These are phyloP conservation scores for Dryadomyces quercivorus DNA, from an alignment of 2,329 filamentous ascomycete species.

Conservation along the genomic window DNA sequence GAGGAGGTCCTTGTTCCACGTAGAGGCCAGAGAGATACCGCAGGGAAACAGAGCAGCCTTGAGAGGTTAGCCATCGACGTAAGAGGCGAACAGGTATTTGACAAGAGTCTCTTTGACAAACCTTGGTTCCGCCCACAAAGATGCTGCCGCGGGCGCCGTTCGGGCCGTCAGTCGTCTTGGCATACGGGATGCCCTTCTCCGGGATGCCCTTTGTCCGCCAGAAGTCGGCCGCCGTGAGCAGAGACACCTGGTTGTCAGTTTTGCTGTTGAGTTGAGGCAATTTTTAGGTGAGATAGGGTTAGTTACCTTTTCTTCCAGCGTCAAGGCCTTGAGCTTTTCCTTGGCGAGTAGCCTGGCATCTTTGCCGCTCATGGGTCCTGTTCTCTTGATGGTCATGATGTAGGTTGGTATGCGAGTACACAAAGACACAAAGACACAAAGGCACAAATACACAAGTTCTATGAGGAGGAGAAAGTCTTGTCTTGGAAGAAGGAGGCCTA, in stretches of 20 bases:
- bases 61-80: neutral
- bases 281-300: no score
- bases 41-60: slow-evolving; percentile 53
- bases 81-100: no score
- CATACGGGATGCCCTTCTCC: slow-evolving; percentile 25
- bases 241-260: slow-evolving; percentile 1
- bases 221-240: slow-evolving; percentile 7
- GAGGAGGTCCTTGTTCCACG: slow-evolving; percentile 63
- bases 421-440: neutral
- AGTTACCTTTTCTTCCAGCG: slow-evolving; percentile 46
- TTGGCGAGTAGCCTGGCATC: slow-evolving; percentile 28
- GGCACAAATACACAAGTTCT: no score
- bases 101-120: no score
- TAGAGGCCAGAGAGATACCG: slow-evolving; percentile 64
- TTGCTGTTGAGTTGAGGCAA: slow-evolving; percentile 36
- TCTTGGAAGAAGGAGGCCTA: neutral
- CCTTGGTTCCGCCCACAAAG: slow-evolving; percentile 18
- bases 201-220: slow-evolving; percentile 31
- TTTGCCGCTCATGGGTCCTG: slow-evolving; percentile 16
- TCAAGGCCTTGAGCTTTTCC: slow-evolving; percentile 39
- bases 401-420: slow-evolving; percentile 12
- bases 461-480: neutral
- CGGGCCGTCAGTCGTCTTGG: slow-evolving; percentile 52
- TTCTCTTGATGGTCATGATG: slow-evolving; percentile 16
- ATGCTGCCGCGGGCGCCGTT: slow-evolving; percentile 62